Base-by-base conservation (phyloP, 768 basidiomycete species). In the Tylopilus felleus region DNA sequence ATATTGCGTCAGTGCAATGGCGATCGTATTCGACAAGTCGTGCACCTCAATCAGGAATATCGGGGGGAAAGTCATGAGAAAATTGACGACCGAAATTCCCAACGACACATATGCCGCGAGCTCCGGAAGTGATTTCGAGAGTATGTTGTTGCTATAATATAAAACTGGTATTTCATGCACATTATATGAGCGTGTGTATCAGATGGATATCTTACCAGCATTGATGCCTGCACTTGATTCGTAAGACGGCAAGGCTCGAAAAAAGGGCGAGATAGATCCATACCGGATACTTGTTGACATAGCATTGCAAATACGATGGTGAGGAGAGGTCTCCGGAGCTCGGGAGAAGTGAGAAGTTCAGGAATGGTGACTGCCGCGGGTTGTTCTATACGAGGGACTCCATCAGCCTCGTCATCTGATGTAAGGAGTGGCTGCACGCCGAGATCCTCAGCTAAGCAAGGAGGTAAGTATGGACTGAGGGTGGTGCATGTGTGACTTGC, bases 81-180 rank as follows among this genome's bases (percentile, higher is more conserved):
- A 86, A 65, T 97, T 97, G 55, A 95, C 83, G 29, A 91, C 65
- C 0, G 93, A 88, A 47, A 96, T 90, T 17, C 85, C 88, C 3
- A 97, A 70, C 2, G 93, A 93, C 19, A 95, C 80, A 60, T 90
- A 87, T 19, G 90, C 83, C 0, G 89, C 93, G 22, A 85, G 68
- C 17, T 88, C 79, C 16, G 93, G 92, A 51, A 97, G 74, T 3
- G 91, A 79, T 54, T 82, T 87, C 23, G 85, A 81, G 23, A 97
- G 79, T 59, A 97, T 97, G 45, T 85, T 81, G 60, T 92, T 94
- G 71, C 88, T 91, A 72, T 95, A 96, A 69, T 93, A 96, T 51
- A 96, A 77, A 25, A 96, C 93, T 86, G 65, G 25, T 27, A 53
- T 28, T 27, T 22, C 22, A 49, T 59, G 53, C 53, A 49, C 35